A percentile compares a stretch with the other conserved stretches of the same genome.
phyloP scores from a whole-genome alignment of 495 filamentous ascomycete genomes.

The Cercophora newfieldiana region DNA sequence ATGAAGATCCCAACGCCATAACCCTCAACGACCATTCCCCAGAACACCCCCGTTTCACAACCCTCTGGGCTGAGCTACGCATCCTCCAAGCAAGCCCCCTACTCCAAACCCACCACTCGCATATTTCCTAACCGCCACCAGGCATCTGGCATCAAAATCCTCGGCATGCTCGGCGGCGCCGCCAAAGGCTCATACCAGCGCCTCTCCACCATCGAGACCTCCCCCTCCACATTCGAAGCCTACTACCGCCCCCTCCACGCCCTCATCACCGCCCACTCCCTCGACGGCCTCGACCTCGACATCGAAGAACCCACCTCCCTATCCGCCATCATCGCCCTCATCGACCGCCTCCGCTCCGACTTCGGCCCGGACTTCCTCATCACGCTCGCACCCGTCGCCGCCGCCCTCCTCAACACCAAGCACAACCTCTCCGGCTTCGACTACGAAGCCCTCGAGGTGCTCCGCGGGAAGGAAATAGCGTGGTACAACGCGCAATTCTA shows the following conservation, averaged over 20 bases:
- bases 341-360: conserved; percentile 72
- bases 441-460: conserved; percentile 68
- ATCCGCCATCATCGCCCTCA: conserved; percentile 66
- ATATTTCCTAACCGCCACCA: not conserved
- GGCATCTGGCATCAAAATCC: conserved; percentile 63
- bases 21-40: conserved; percentile 76
- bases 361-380: conserved; percentile 71
- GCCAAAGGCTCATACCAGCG: conserved; percentile 65
- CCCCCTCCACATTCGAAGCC: conserved; percentile 54
- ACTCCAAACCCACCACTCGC: not conserved
- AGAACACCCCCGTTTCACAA: conserved; percentile 53
- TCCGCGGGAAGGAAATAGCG: conserved; percentile 62
- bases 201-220: conserved; percentile 59
- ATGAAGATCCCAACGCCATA: conserved; percentile 60
- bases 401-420: conserved; percentile 59
- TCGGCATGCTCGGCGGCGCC: conserved; percentile 85
- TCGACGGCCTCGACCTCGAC: conserved; percentile 81
- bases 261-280: conserved; percentile 57
- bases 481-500: conserved; percentile 92
- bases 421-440: conserved; percentile 71
- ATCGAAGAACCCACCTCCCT: conserved; percentile 80
- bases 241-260: conserved; percentile 66
- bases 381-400: conserved; percentile 76
- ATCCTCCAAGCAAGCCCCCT: conserved; percentile 55
- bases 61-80: conserved; percentile 71